These are phyloP conservation scores for Nicotiana undulata DNA, from an alignment of 257 asterid genomes.

Conservation along the genomic window DNA sequence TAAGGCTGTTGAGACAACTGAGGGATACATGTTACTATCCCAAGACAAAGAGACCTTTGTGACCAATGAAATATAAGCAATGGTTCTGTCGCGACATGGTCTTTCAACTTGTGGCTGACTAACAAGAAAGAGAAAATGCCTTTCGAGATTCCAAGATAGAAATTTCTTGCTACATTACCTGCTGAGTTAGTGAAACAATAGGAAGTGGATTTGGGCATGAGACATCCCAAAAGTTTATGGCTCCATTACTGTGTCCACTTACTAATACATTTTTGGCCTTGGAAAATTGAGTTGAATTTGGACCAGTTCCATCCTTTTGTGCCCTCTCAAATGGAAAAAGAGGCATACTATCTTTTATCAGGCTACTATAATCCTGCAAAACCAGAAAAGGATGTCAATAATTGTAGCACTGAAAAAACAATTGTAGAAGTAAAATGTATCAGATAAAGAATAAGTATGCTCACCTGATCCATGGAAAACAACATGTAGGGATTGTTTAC, in stretches of 20 bases:
- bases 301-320: slow-evolving; percentile 52
- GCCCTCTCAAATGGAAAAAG: slow-evolving; percentile 58
- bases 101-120: background rate
- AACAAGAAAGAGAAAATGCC: background rate
- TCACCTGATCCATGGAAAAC: slow-evolving; percentile 50
- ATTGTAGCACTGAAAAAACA: background rate
- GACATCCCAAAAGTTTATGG: slow-evolving; percentile 84
- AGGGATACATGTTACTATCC: background rate
- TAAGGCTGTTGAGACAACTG: background rate
- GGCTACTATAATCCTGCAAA: slow-evolving; percentile 46
- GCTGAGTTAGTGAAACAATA: slow-evolving; percentile 59
- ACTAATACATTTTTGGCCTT: slow-evolving; percentile 61
- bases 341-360: slow-evolving; percentile 44
- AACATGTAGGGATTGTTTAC: slow-evolving; percentile 46
- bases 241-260: slow-evolving; percentile 80
- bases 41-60: background rate
- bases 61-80: background rate
- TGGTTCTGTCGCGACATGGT: background rate
- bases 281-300: slow-evolving; percentile 45
- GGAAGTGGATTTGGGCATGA: slow-evolving; percentile 73
- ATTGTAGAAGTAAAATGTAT: background rate
- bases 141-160: background rate
- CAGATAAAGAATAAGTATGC: slow-evolving; percentile 2
- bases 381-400: background rate
- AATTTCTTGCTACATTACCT: slow-evolving; percentile 34